Percentiles rank a stretch among this genome's conserved stretches.
Conservation (phyloP, 139 green algal species). For the Chlorella ohadii region DNA sequence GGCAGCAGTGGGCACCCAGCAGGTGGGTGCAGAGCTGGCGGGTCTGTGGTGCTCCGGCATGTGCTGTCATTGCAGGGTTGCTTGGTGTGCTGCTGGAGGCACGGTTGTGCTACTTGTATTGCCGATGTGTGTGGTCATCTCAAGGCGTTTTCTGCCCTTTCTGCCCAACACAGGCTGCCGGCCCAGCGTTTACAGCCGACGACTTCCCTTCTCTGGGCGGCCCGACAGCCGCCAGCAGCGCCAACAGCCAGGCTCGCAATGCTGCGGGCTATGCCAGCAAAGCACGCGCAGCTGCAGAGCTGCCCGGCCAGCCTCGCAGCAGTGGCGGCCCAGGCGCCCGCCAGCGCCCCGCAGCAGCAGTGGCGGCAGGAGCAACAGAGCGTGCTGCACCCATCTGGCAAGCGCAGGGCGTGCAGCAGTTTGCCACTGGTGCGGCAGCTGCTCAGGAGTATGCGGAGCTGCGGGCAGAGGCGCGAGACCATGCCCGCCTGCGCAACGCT, state of each 20-base stretch:
- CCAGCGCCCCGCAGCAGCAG: not conserved
- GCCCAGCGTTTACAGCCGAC: constrained; percentile 32
- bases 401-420: constrained; percentile 43
- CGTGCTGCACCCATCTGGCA: not conserved
- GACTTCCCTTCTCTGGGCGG: constrained; percentile 52
- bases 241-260: not conserved
- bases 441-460: constrained; percentile 60
- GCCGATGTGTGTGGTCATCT: no score
- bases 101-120: no score
- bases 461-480: constrained; percentile 66
- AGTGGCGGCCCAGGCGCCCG: no score
- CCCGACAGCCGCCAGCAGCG: not conserved
- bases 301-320: not conserved
- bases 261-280: constrained; percentile 25
- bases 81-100: no score
- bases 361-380: not conserved
- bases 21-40: not conserved
- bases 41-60: not conserved
- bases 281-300: not conserved
- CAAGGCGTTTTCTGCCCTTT: no score
- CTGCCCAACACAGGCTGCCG: not conserved
- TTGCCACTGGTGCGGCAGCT: constrained; percentile 64
- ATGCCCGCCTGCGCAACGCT: constrained; percentile 70
- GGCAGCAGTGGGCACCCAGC: not conserved
- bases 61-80: no score